These are phyloP conservation scores for Fusarium decemcellulare DNA, from an alignment of 2,329 filamentous ascomycete genomes.

Conservation along the genomic window DNA sequence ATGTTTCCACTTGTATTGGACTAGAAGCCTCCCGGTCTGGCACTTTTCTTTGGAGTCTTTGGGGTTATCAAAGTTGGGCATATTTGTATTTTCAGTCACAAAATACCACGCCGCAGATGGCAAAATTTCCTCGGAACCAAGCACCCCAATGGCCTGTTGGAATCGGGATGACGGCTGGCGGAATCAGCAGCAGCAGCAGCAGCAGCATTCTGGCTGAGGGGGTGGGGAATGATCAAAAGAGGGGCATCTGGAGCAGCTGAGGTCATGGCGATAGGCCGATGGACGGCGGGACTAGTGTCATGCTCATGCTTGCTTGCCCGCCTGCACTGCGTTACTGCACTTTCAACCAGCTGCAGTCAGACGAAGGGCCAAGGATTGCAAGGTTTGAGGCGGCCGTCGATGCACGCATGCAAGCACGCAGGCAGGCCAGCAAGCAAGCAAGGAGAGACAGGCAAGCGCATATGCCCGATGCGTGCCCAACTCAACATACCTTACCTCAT, in stretches of 20 bases:
- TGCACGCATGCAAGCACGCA: conserved; percentile 32
- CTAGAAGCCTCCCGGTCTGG: conserved; percentile 39
- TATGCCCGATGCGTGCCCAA: conserved; percentile 44
- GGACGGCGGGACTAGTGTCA: conserved; percentile 26
- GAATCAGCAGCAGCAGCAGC: background rate
- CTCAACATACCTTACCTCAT: conserved; percentile 19
- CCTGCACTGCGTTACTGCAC: background rate
- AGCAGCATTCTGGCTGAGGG: background rate
- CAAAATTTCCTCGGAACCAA: conserved; percentile 33
- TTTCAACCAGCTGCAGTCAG: conserved; percentile 40
- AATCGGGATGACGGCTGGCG: background rate
- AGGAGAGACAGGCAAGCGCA: conserved; percentile 28
- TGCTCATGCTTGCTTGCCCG: conserved; percentile 25
- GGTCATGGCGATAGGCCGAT: conserved; percentile 35
- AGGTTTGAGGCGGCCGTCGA: conserved; percentile 24
- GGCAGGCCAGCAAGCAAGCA: conserved; percentile 29
- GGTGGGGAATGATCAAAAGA: conserved; percentile 28
- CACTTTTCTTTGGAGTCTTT: conserved; percentile 45
- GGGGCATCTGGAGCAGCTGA: conserved; percentile 26
- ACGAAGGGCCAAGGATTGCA: conserved; percentile 22
- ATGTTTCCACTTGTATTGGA: conserved; percentile 39
- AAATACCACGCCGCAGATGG: conserved; percentile 46
- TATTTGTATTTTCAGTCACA: conserved; percentile 41
- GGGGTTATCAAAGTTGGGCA: conserved; percentile 38
- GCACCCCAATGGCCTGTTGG: conserved; percentile 7